Evolutionary conservation across 257 asterid species (phyloP).

Genomic region (Solanum neorickii): DNA sequence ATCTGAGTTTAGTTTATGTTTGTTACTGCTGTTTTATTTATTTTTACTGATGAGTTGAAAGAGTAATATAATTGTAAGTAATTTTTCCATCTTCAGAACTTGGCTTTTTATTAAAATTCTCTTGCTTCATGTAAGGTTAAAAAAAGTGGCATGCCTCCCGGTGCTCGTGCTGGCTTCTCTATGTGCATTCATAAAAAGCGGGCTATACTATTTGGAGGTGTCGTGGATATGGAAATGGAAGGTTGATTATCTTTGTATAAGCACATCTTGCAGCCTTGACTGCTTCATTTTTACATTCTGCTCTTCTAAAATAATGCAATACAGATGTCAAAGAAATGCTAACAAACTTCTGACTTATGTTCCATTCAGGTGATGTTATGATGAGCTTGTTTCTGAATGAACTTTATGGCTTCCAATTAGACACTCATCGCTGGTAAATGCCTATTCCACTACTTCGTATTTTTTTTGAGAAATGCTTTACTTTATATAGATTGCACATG

Average conservation of each 20-base stretch:
- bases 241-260: constrained; percentile 27
- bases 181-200: constrained; percentile 91
- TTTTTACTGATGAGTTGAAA: background rate
- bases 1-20: background rate
- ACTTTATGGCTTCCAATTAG: constrained; percentile 93
- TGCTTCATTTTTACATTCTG: background rate
- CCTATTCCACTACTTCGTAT: background rate
- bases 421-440: constrained; percentile 82
- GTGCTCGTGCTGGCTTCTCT: constrained; percentile 96
- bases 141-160: constrained; percentile 97
- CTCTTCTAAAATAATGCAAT: background rate
- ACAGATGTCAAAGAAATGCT: background rate
- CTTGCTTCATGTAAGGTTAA: constrained; percentile 45
- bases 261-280: background rate
- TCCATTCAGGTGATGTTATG: constrained; percentile 69
- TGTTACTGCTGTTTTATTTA: background rate
- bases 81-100: background rate
- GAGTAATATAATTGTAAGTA: background rate
- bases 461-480: background rate
- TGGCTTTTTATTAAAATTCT: background rate
- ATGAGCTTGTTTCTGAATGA: constrained; percentile 98
- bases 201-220: constrained; percentile 94
- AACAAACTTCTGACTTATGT: background rate
- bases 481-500: background rate
- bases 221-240: constrained; percentile 96